These are phyloP conservation scores for Gentiana macrophylla DNA, from an alignment of 257 asterid species.

Conservation along the genomic window DNA sequence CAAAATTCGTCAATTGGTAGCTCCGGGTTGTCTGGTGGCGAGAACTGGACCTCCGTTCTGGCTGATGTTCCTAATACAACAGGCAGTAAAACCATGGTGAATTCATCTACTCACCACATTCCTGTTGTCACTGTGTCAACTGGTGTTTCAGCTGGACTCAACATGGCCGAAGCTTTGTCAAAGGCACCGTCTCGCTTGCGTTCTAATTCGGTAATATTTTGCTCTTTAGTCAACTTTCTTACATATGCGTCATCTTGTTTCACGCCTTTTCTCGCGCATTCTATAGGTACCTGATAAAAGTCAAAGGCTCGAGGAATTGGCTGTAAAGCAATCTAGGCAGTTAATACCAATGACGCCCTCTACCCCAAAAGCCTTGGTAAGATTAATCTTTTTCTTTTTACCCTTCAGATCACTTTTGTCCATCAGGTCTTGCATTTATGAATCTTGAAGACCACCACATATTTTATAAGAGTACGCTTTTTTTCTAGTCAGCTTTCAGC, in stretches of 20 bases:
- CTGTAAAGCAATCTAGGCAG: constrained; percentile 73
- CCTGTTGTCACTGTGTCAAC: constrained; percentile 17
- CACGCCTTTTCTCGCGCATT: constrained; percentile 1
- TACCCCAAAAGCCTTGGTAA: constrained; percentile 57
- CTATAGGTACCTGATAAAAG: constrained; percentile 19
- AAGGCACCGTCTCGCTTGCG: constrained; percentile 37
- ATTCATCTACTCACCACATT: no score
- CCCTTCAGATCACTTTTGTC: no score
- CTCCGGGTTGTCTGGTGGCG: no score
- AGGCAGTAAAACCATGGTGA: no score
- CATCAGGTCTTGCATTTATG: no score
- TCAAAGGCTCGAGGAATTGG: constrained; percentile 69
- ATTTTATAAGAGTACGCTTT: no score
- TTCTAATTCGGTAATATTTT: constrained; percentile 30
- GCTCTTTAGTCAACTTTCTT: neutral
- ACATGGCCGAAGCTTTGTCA: constrained; percentile 83
- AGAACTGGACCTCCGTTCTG: no score
- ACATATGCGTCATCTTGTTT: neutral
- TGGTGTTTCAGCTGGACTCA: constrained; percentile 34
- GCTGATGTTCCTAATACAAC: no score
- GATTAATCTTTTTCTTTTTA: neutral
- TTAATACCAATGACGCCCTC: constrained; percentile 69
- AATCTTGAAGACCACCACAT: no score
- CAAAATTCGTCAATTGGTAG: no score
- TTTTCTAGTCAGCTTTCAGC: no score